Evolutionary conservation across 257 asterid genomes (phyloP), one percentile per base, ranked within the genome.

Genomic region (Cynanchum wilfordii): DNA sequence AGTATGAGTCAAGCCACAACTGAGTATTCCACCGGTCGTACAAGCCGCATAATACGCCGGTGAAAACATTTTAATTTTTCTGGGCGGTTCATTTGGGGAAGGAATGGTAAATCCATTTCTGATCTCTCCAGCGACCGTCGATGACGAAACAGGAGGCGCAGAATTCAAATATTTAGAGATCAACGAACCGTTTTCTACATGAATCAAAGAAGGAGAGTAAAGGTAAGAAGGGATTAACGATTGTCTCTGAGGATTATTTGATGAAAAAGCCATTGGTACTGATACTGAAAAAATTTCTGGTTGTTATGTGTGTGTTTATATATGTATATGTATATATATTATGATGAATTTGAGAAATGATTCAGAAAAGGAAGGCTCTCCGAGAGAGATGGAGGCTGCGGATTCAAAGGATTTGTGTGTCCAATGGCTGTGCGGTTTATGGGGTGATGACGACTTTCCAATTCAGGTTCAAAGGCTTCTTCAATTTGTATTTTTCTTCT

Each of bases 1-100:
- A 81, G 72, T 83, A 82, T 92, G 97, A 73, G 97, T 89, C 52
- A 81, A 75, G 17, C 97, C 97, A 71, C 96, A 89, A 69, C 96
- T 74, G 72, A 89, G 51, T 16, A 77, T 68, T 49, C 97, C 97
- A 3, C 86, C 97, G 19, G 73, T 70, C 7, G 95, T 73, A 77
- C 91, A 92, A 15, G 91, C 95, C 3, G 73, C 86, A 19, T 88
- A 92, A 64, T 69, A 92, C 17, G 87, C 89, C 60, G 92, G 86
- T 51, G 97, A 89, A 78, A 73, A 89, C 93, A 92, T 81, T 85
- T 77, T 82, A 66, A 89, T 87, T 65, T 73, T 74, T 54, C 89
- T 74, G 10, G 75, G 30, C 51, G 85, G 78, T 79, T 92, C 97
- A 42, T 78, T 83, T 2, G 97, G 95, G 44, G 95, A 81, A 36